phyloP scores from a whole-genome alignment of 2,329 filamentous ascomycete species.

The Fusarium keratoplasticum region DNA sequence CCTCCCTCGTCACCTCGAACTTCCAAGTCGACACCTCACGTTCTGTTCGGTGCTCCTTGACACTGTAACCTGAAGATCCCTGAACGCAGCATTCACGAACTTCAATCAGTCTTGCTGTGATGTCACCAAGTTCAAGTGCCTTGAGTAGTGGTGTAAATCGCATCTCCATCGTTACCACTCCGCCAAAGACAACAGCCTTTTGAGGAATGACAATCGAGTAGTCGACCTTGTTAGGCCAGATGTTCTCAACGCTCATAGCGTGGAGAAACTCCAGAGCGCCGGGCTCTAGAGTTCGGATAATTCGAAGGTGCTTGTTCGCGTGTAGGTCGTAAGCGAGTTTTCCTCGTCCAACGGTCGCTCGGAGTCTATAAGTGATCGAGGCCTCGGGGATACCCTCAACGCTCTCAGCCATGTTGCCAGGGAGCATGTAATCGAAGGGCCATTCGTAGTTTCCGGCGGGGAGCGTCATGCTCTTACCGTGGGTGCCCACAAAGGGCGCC shows the following conservation, averaged over 20 bases:
- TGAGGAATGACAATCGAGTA: constrained; percentile 94
- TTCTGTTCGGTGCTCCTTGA: constrained; percentile 71
- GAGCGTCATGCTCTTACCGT: constrained; percentile 69
- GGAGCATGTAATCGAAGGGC: constrained; percentile 80
- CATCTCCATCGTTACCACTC: constrained; percentile 85
- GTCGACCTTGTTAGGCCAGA: constrained; percentile 97
- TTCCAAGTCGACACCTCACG: constrained; percentile 72
- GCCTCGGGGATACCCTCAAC: constrained; percentile 90
- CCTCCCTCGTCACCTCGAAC: constrained; percentile 64
- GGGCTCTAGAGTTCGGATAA: constrained; percentile 81
- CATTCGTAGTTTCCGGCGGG: constrained; percentile 85
- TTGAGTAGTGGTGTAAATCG: constrained; percentile 90
- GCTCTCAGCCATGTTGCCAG: constrained; percentile 82
- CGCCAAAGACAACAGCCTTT: constrained; percentile 94
- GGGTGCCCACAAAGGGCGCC: constrained; percentile 70
- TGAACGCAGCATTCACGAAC: constrained; percentile 73
- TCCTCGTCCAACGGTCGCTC: constrained; percentile 87
- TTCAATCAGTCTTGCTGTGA: constrained; percentile 85
- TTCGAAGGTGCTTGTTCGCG: constrained; percentile 80
- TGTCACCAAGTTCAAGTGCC: constrained; percentile 85
- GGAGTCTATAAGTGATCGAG: constrained; percentile 89
- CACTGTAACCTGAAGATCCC: constrained; percentile 58
- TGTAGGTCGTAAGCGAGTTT: constrained; percentile 90
- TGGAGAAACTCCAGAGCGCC: constrained; percentile 83
- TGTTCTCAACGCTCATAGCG: constrained; percentile 95